Base-by-base conservation (phyloP, 2,329 filamentous ascomycete species). In the Aspergillus sp. region DNA sequence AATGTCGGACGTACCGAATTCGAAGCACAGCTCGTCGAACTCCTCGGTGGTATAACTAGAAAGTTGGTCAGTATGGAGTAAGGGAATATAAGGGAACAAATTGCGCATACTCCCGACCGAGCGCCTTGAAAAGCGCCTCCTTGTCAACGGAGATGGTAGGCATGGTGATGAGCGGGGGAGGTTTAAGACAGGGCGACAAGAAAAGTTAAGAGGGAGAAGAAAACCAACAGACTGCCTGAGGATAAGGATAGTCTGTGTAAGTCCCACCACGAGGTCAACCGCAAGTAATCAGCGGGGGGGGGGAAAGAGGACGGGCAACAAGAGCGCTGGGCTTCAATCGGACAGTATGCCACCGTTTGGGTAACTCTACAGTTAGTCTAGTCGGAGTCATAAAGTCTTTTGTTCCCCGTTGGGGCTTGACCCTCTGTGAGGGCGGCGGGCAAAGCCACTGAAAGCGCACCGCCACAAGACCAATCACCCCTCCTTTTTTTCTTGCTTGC, bases 61-160 rank as follows among this genome's bases (percentile, higher is more conserved):
- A 23, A 25, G 43, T 19, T 41, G 55, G 36, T 60, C 36, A 65
- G 64, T 13, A 41, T 19, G 3, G 13, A 4, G 21, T 19, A 10
- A 5, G 5, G 8, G 32, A 1, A n/a, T 3, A 3, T 6, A 41
- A 15, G 15, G 23, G 8, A 10, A 32, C 12, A 43, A 19, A 12
- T 41, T 49, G n/a, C 17, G 70, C 85, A 78, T 85, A 97, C 87
- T 95, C 89, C 80, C 89, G 89, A 74, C 92, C 94, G 62, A 99
- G 86, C 76, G 91, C 92, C 81, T 96, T 89, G 85, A 91, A 98
- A 75, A 99, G 91, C 75, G 89, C 91, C 73, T 92, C 93, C 83
- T 98, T 99, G 84, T 98, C 91, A 71, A 98, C 93, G 70, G 89
- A 85, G 71, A 99, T 97, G 76, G 95, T 99, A 80, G 95, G 95